Evolutionary conservation across 805 yeast species (phyloP), one percentile per base, ranked within the genome.

Genomic region (Wickerhamiella siamensis): DNA sequence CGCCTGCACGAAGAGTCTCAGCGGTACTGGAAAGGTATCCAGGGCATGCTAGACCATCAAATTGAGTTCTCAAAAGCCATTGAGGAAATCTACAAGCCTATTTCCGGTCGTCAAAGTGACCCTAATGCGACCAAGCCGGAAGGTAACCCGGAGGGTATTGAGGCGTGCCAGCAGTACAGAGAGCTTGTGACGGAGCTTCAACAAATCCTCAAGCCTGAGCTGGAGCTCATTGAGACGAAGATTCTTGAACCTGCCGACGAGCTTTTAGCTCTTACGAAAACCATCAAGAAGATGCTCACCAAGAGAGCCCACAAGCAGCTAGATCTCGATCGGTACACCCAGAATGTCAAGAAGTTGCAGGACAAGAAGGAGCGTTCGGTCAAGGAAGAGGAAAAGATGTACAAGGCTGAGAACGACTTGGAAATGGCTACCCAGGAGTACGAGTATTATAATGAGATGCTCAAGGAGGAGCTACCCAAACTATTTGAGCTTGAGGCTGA

Each of bases 31-130:
- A 71, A 73, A 27, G 94, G 97, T 0, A 94, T 91, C 43, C 84
- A 83, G 56, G 94, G 88, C 35, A 86, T 91, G 94, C 68, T 91
- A 52, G 79, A 77, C 44, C 91, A 82, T 61, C 98, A 91, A 61
- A 79, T 88, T 50, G 96, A 88, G 45, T 91, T 87, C 60, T 81
- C 95, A n/a, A 80, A 79, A 55, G 88, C 94, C 3, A 84, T 91
- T 62, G 96, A 87, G 60, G 95, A 87, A 57, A 81, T 91, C 46
- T 91, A 86, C 66, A 84, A 88, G 62, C 98, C 98, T 1, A 91
- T 91, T 47, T 77, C 91, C 43, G 98, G 98, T 34, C 77, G 86
- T 47, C 67, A 82, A 58, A 77, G 91, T 14, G 97, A 91, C 59
- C 95, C 96, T 5, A 82, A 78, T 56, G 74, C 91, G 5, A 62